These are phyloP conservation scores for Protea cynaroides DNA, from an alignment of 164 flowering plant genomes.

Conservation along the genomic window DNA sequence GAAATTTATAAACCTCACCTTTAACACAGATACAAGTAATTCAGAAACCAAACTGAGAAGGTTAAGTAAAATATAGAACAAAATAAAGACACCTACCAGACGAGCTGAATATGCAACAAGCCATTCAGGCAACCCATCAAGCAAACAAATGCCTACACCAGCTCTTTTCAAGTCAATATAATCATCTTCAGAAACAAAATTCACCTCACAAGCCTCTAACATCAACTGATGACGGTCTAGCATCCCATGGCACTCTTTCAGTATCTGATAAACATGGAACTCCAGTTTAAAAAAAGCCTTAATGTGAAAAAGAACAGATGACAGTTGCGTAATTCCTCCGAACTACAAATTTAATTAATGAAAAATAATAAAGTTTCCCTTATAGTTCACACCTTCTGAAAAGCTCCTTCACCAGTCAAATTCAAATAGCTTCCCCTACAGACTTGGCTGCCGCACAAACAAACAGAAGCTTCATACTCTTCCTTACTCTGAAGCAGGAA, in stretches of 20 bases:
- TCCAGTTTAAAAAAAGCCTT: slow-evolving; percentile 1
- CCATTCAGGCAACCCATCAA: slow-evolving; percentile 95
- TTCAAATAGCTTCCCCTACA: slow-evolving; percentile 98
- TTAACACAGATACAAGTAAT: slow-evolving; percentile 12
- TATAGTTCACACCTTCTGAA: slow-evolving; percentile 56
- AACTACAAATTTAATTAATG: neutral
- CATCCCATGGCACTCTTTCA: slow-evolving; percentile 86
- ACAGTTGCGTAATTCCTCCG: neutral
- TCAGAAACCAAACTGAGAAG: slow-evolving; percentile 10
- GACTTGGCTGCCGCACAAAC: slow-evolving; percentile 96
- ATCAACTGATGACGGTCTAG: slow-evolving; percentile 75
- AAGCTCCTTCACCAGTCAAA: slow-evolving; percentile 95
- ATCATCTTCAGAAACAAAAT: slow-evolving; percentile 81
- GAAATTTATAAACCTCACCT: slow-evolving; percentile 93
- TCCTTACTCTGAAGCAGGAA: slow-evolving; percentile 77
- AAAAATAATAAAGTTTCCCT: neutral
- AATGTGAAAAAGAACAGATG: slow-evolving; percentile 1
- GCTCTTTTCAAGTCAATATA: slow-evolving; percentile 82
- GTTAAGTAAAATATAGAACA: neutral
- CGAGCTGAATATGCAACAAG: slow-evolving; percentile 92
- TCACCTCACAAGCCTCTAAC: slow-evolving; percentile 85
- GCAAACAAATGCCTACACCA: slow-evolving; percentile 91
- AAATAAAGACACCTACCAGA: slow-evolving; percentile 41
- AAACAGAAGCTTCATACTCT: slow-evolving; percentile 96
- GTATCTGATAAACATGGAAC: slow-evolving; percentile 43